Base-by-base conservation (phyloP, 164 flowering plant species). In the Vitis rotundifolia region DNA sequence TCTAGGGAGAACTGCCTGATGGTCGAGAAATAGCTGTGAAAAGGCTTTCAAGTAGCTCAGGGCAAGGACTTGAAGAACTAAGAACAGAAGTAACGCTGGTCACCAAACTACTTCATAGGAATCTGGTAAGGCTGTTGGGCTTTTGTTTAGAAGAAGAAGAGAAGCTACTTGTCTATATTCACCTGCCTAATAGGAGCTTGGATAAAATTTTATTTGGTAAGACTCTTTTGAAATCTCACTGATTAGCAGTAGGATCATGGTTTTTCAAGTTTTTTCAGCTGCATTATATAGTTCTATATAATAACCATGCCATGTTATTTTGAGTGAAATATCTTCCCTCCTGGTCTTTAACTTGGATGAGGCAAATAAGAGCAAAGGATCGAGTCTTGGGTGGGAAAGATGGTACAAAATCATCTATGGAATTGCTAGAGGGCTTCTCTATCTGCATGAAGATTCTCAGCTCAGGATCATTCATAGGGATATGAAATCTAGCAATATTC, bases 111-210 rank as follows among this genome's bases (percentile, higher is more conserved):
- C 62, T 69, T 52, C 77, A 75, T 11, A 49, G 77, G 1, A 75
- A 75, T 58, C 74, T 75, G 31, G 74, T 75, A 26, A 70, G 56
- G 68, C 69, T 75, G 54, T 44, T 70, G 18, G 77, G 78, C 47
- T 75, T 75, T 62, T 75, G 74, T 55, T 61, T 75, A 37, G 77
- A 75, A 64, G 70, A 65, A 15, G 55, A 70, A 65, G 77, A 74
- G 66, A 74, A 75, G 54, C 73, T 75, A 18, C 74, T 75, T 10
- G 77, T 75, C 55, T 75, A 75, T 59, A 59, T 75, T n/a, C n/a
- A 49, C 70, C 49, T 75, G 28, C 77, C 77, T n/a, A 75, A 70
- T 66, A 70, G 73, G 63, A 75, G 77, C 66, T 56, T 75, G 62
- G 73, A 75, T 70, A 69, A 60, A 52, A 31, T 75, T 18, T 49